These are phyloP conservation scores for Lecanicillium sp. DNA, from an alignment of 2,329 filamentous ascomycete genomes.

Conservation along the genomic window DNA sequence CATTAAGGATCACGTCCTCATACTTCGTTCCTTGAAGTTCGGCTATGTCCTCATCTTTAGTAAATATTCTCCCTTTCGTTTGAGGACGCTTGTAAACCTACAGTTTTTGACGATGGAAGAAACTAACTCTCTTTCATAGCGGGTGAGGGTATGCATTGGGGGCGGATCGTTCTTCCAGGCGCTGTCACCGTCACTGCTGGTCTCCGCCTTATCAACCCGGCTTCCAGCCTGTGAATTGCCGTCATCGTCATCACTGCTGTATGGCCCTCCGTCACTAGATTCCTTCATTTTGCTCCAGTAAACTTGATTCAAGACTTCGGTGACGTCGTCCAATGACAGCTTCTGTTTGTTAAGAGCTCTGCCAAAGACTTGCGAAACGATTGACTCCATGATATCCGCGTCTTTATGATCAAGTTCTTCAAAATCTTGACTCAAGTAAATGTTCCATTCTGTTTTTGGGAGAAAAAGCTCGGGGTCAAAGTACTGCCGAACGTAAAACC, in stretches of 20 bases:
- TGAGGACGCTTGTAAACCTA: background rate
- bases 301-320: background rate
- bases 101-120: background rate
- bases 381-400: background rate
- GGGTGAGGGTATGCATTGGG: background rate
- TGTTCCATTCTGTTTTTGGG: background rate
- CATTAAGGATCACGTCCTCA: slow-evolving; percentile 1
- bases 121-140: background rate
- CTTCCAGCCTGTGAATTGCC: background rate
- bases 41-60: background rate
- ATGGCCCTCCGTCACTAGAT: too few species aligned
- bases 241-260: background rate
- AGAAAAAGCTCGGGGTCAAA: background rate
- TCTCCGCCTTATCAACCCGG: background rate
- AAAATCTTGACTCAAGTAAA: background rate
- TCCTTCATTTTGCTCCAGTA: background rate
- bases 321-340: background rate
- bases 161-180: background rate
- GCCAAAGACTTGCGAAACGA: background rate
- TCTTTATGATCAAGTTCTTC: background rate
- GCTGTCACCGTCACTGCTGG: background rate
- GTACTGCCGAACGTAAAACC: background rate
- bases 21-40: background rate
- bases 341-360: background rate
- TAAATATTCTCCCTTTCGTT: background rate